Base-by-base conservation (phyloP, 768 basidiomycete genomes). In the Suillus ampliporus region DNA sequence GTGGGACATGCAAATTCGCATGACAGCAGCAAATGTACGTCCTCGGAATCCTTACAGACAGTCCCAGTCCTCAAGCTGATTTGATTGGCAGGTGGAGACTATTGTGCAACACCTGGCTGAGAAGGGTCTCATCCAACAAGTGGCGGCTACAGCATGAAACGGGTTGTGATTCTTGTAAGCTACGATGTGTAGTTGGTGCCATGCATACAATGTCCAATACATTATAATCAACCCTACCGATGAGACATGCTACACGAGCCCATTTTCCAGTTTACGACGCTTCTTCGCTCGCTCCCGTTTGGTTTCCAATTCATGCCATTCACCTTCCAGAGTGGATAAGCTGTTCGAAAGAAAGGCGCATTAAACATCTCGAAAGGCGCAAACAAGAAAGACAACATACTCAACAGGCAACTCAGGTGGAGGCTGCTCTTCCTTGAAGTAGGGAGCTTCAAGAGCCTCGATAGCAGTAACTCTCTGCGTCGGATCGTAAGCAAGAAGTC, bases 261-360 rank as follows among this genome's bases (percentile, higher is more conserved):
- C 78, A 74, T 69, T 76, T 76, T 88, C 90, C 65, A 82, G 81
- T 82, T 85, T 90, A 78, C 85, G 84, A 73, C 87, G 83, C 76
- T 91, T 90, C 79, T 88, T 92, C 62, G 90, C 89, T 44, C 94
- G 85, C 78, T 98, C 95, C 61, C 89, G 84, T 76, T 98, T 99
- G 14, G 94, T 92, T 75, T 98, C 96, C 65, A 96, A 83, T 75
- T 99, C 97, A 76, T 99, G 97, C 93, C 96, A 98, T 74, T 99
- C 97, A 50, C 97, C 97, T 72, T 94, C 88, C 46, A 97, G 77
- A 14, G 84, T 84, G 14, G 90, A 84, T 62, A 99, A 77, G 58
- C 95, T 96, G 65, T 21, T 50, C 23, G 37, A 46, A 14, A 51
- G 46, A 65, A 46, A 70, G 51, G n/a, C 52, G 28, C 21, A 11